Base-by-base conservation (phyloP, 225 moss, liverwort and hornwort genomes). In the Pleurozium schreberi region DNA sequence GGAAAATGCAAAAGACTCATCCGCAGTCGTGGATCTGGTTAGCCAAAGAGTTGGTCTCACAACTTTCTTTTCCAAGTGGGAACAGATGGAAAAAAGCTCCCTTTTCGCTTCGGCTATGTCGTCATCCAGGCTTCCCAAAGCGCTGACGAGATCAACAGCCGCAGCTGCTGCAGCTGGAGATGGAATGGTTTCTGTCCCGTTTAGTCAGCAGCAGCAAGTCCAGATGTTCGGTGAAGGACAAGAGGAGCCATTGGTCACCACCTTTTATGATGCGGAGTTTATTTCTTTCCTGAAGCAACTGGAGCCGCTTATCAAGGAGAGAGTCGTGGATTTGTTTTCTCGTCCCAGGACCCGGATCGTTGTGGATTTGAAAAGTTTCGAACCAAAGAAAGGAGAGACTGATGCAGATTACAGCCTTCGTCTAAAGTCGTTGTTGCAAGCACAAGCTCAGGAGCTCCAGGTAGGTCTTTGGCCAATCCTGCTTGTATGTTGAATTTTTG, bases 81-180 rank as follows among this genome's bases (percentile, higher is more conserved):
- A 99, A 89, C 94, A 95, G 82, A 97, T 97, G 98, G 95, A 96
- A 88, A 94, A 88, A 63, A 96, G 95, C 88, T 88, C 93, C n/a
- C 93, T 96, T 22, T 99, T 95, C 90, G 82, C 92, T 58, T 95
- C 96, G 57, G 96, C 97, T 77, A 89, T 90, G 83, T 95, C 94
- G 58, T 93, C 92, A 38, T 97, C 97, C 84, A 95, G 96, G 90
- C 96, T 99, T 87, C 96, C 98, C 34, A 96, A 97, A 91, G 97
- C 96, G 55, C 93, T 97, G 88, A 97, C 96, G 76, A 95, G 98
- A 89, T 95, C 94, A 57, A 97, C 97, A 85, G 98, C 97, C 57
- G 98, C 97, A 88, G 96, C 96, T 62, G 96, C 96, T 52, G 97
- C 95, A 87, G 95, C 97, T 33, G 97, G 97, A 83, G 96, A 97